Evolutionary conservation across 75 land plant species (phyloP).

Genomic region (Pinus tabuliformis): DNA sequence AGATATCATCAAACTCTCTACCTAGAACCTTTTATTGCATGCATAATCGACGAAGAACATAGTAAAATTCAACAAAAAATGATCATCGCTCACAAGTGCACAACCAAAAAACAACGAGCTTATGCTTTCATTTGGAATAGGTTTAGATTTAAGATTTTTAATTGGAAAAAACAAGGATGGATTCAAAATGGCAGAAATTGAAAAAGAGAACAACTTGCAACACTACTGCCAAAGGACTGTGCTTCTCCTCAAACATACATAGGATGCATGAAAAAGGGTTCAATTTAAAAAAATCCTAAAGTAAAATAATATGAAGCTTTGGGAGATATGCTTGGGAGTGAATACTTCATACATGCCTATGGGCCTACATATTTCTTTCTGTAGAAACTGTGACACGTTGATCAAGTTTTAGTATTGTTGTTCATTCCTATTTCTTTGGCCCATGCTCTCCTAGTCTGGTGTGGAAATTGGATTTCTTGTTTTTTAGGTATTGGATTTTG

Average conservation of each 20-base stretch:
- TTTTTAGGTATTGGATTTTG: too few species aligned
- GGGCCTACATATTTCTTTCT: conserved; percentile 94
- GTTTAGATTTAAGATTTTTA: conserved; percentile 86
- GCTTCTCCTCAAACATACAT: conserved; percentile 69
- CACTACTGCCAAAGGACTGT: conserved; percentile 76
- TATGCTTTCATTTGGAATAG: too few species aligned
- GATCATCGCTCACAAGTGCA: too few species aligned
- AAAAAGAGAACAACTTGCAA: conserved; percentile 78
- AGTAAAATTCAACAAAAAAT: too few species aligned
- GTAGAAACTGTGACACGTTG: conserved; percentile 77
- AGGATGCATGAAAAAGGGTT: conserved; percentile 97
- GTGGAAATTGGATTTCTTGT: too few species aligned
- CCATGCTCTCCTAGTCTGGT: too few species aligned
- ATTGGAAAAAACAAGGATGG: conserved; percentile 72
- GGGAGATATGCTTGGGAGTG: conserved; percentile 70
- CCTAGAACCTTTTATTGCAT: too few species aligned
- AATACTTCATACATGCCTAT: conserved; percentile 92
- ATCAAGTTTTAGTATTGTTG: too few species aligned
- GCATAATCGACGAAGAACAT: too few species aligned
- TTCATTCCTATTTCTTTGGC: too few species aligned
- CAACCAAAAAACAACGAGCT: too few species aligned
- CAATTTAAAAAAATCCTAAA: conserved; percentile 77
- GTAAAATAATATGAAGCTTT: conserved; percentile 88
- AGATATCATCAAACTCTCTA: too few species aligned
- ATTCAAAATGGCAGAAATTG: conserved; percentile 55